These are phyloP conservation scores for Oryza rufipogon DNA, from an alignment of 176 grass and related monocot genomes.

Conservation along the genomic window DNA sequence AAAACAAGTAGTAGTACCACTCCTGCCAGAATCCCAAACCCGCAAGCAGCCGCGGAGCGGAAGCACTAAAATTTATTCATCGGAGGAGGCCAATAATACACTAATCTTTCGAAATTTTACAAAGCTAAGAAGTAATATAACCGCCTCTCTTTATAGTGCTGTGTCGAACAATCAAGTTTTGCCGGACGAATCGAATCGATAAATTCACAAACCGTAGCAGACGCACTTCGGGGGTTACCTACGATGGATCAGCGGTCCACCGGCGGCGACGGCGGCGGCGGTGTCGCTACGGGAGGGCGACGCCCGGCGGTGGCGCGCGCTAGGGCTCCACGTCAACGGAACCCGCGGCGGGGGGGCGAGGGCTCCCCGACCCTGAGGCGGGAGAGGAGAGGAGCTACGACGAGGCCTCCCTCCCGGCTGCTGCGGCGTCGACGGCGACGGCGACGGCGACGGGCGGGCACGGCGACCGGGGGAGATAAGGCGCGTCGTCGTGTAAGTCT, in stretches of 20 bases:
- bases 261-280: neutral
- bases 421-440: no score
- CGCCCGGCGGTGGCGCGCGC: neutral
- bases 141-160: neutral
- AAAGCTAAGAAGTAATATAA: no score
- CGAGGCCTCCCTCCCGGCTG: neutral
- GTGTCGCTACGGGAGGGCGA: neutral
- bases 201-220: neutral
- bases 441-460: neutral
- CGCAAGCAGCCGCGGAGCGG: neutral
- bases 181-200: neutral
- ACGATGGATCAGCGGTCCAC: neutral
- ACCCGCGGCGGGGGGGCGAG: neutral
- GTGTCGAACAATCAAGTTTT: neutral
- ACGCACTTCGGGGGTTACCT: neutral
- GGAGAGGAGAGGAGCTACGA: no score
- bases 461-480: neutral
- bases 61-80: no score
- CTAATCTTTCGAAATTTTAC: no score
- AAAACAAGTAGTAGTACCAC: neutral
- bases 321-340: neutral
- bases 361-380: neutral
- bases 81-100: no score
- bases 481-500: neutral
- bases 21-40: neutral